phyloP scores from a whole-genome alignment of 176 grass and related monocot genomes.

The Oryza coarctata region DNA sequence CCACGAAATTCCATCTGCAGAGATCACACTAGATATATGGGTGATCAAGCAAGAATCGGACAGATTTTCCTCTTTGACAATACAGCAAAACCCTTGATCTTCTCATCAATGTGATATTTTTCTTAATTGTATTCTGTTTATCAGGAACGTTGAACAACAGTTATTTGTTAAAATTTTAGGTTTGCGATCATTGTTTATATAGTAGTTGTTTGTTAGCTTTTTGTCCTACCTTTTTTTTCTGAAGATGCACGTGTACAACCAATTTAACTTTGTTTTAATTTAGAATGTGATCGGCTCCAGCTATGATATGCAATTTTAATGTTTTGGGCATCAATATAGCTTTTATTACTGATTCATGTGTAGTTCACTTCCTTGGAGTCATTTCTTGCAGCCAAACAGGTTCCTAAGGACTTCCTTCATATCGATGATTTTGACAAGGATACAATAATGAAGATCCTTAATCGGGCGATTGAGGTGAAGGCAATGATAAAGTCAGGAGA shows the following conservation, averaged over 20 bases:
- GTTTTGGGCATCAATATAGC: not conserved
- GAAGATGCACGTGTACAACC: not conserved
- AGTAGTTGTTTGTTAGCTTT: not conserved
- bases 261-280: not conserved
- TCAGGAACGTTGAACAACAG: not conserved
- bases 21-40: not conserved
- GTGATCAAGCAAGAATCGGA: not conserved
- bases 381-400: constrained; percentile 52
- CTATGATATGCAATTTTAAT: not conserved
- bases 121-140: constrained; percentile 3
- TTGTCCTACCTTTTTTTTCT: not conserved
- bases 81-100: not conserved
- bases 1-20: not conserved
- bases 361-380: not conserved
- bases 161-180: not conserved
- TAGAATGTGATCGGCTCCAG: not conserved
- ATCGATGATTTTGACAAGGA: constrained; percentile 94
- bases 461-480: constrained; percentile 79
- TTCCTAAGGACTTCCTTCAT: constrained; percentile 83
- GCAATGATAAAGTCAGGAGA: constrained; percentile 83
- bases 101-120: not conserved
- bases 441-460: constrained; percentile 82
- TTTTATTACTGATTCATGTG: not conserved
- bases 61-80: not conserved
- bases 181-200: not conserved